A percentile compares a stretch with the other conserved stretches of the same genome.
These are phyloP conservation scores for Xenosphaeropsis pyriputrescens DNA, from an alignment of 2,329 filamentous ascomycete species.

Conservation along the genomic window DNA sequence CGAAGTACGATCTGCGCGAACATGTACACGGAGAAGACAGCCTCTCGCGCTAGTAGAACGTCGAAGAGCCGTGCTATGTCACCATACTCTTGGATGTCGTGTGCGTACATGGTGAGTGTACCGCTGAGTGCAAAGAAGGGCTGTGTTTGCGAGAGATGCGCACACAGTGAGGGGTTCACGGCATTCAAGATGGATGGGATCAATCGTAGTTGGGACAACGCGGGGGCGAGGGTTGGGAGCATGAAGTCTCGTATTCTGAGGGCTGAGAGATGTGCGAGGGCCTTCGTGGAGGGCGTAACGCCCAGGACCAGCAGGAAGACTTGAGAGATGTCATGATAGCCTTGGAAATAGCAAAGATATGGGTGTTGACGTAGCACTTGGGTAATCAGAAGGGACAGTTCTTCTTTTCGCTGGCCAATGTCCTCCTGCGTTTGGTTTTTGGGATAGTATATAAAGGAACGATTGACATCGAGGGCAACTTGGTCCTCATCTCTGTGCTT, in stretches of 20 bases:
- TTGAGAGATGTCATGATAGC: constrained; percentile 96
- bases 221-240: constrained; percentile 74
- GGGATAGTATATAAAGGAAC: constrained; percentile 97
- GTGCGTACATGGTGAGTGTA: constrained; percentile 89
- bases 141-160: constrained; percentile 62
- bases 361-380: constrained; percentile 69
- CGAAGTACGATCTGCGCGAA: constrained; percentile 80
- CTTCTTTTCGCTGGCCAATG: constrained; percentile 53
- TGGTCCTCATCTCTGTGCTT: constrained; percentile 82
- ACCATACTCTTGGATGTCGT: constrained; percentile 81
- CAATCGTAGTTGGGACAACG: constrained; percentile 71
- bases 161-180: constrained; percentile 57
- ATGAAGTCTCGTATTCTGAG: constrained; percentile 95
- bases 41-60: constrained; percentile 73
- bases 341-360: constrained; percentile 89
- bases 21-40: constrained; percentile 80
- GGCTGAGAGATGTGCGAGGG: constrained; percentile 69
- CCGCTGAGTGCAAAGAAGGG: constrained; percentile 92
- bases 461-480: constrained; percentile 80
- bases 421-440: constrained; percentile 57
- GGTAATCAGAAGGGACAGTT: constrained; percentile 69
- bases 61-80: constrained; percentile 89
- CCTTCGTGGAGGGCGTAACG: constrained; percentile 38
- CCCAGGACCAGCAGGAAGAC: constrained; percentile 81
- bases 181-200: constrained; percentile 67